Percentiles rank a stretch among this genome's conserved stretches.
phyloP scores from a whole-genome alignment of 257 asterid genomes.

The Solanum clarkiae region DNA sequence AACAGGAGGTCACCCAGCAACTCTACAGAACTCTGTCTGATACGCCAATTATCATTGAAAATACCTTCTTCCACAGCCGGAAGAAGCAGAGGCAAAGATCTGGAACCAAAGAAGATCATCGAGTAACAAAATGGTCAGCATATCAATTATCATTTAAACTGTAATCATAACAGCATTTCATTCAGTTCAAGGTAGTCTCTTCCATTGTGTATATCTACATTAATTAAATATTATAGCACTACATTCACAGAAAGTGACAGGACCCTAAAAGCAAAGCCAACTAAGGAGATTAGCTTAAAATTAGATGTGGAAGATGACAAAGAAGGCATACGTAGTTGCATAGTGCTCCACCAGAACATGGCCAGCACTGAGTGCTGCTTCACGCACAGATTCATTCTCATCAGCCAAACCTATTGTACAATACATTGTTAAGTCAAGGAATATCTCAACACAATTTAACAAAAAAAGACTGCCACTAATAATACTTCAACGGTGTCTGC shows the following conservation, averaged over 20 bases:
- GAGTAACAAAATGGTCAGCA: background rate
- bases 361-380: slow-evolving; percentile 97
- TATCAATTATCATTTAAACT: background rate
- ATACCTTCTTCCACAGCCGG: slow-evolving; percentile 99
- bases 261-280: background rate
- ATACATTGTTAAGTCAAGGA: slow-evolving; percentile 2
- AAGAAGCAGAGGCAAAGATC: slow-evolving; percentile 93
- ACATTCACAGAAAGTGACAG: background rate
- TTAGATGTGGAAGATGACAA: background rate
- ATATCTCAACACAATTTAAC: background rate
- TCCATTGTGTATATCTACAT: background rate
- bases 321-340: slow-evolving; percentile 71
- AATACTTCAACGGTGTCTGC: background rate
- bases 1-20: slow-evolving; percentile 93
- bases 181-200: background rate
- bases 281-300: background rate
- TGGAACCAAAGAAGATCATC: slow-evolving; percentile 4
- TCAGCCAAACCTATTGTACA: slow-evolving; percentile 80
- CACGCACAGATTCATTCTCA: slow-evolving; percentile 99
- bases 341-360: slow-evolving; percentile 98
- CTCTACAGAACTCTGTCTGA: slow-evolving; percentile 98
- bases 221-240: background rate
- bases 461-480: background rate
- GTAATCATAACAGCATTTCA: background rate
- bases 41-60: slow-evolving; percentile 97